Base-by-base conservation (phyloP, 2,329 filamentous ascomycete species). In the Thelonectria rubi region DNA sequence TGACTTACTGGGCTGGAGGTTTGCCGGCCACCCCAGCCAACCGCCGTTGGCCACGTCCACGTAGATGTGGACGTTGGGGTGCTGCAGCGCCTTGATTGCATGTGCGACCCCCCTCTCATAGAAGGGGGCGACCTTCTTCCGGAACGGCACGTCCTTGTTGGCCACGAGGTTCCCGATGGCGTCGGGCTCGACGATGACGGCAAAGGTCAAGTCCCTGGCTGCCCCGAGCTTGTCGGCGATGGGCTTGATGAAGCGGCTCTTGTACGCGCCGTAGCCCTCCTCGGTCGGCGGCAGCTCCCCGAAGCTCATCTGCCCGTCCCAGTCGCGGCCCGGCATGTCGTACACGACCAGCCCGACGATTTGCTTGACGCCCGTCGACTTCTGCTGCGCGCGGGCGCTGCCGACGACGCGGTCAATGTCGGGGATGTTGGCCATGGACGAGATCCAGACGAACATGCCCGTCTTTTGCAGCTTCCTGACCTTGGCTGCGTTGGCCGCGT, bases 381-480 rank as follows among this genome's bases (percentile, higher is more conserved):
- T 24, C 47, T 60, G 47, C 24, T 43, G 18, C 4, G 48, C 47
- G 14, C 52, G 58, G 15, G 58, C 58, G 11, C 39, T 26, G 37
- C 17, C 20, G 42, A 60, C 48, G 17, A 47, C 58, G n/a, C n/a
- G 17, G 47, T 60, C 58, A 1, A 60, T 51, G 40, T 60, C 58
- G 7, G 58, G 49, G n/a, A 60, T 39, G 20, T 42, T 60, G 1
- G 17, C 30, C 17, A 46, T 20, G 9, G 24, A 34, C 10, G 58
- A 56, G 24, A 60, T 55, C 58, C 58, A 60, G 15, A 60, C 58
- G n/a, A 60, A 60, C 12, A 48, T 56, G 47, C 58, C 52, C 17
- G 40, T 60, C 15, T 24, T 42, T 24, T 56, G 52, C 17, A 56
- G 47, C 7, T 26, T 32, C 12, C 52, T 47, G 24, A 60, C 58